Conservation (phyloP, 2,329 filamentous ascomycete species). For the Colletotrichum sp. region DNA sequence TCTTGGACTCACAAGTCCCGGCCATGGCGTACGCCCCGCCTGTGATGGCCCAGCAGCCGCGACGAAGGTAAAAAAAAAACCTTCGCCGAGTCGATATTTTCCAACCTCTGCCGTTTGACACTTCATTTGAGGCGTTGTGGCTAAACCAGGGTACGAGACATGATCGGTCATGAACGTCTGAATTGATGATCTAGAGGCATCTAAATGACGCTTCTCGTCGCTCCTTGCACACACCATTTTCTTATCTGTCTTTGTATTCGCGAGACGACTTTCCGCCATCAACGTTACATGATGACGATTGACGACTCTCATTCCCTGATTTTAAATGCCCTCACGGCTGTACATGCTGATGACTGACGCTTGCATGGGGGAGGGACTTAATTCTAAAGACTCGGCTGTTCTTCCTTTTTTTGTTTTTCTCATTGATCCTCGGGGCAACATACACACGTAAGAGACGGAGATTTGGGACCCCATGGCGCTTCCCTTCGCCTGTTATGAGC, state of each 20-base stretch:
- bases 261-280: slow-evolving; percentile 32
- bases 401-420: slow-evolving; percentile 11
- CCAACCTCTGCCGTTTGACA: neutral
- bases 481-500: slow-evolving; percentile 12
- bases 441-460: slow-evolving; percentile 18
- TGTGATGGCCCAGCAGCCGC: slow-evolving; percentile 42
- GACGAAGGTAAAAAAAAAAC: slow-evolving; percentile 38
- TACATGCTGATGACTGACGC: slow-evolving; percentile 51
- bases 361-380: slow-evolving; percentile 38
- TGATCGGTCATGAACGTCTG: slow-evolving; percentile 4
- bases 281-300: slow-evolving; percentile 36
- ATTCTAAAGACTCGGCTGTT: slow-evolving; percentile 22
- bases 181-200: slow-evolving; percentile 9
- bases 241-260: slow-evolving; percentile 31
- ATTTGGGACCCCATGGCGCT: neutral
- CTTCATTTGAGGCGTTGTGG: slow-evolving; percentile 15
- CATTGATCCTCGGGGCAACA: neutral
- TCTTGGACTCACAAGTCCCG: slow-evolving; percentile 65
- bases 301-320: slow-evolving; percentile 41
- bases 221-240: slow-evolving; percentile 16
- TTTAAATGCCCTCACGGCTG: slow-evolving; percentile 37
- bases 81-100: neutral
- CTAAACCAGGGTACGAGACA: slow-evolving; percentile 4
- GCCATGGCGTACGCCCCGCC: slow-evolving; percentile 53
- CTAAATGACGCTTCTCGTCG: slow-evolving; percentile 5